phyloP scores from a whole-genome alignment of 1,284 basidiomycete genomes.

The Hemileia vastatrix region DNA sequence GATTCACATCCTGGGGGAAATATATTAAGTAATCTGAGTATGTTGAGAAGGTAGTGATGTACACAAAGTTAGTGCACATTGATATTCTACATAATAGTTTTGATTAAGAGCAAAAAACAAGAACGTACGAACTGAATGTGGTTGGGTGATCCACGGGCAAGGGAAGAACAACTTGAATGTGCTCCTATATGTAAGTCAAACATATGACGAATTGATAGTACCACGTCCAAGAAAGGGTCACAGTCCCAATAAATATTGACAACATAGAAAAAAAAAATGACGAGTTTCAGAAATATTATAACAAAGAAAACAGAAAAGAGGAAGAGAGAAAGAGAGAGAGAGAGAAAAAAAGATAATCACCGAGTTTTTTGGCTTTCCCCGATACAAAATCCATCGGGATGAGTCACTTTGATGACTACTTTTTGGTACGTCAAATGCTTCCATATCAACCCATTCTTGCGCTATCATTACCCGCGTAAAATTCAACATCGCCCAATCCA shows the following conservation, averaged over 20 bases:
- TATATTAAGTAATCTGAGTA: neutral
- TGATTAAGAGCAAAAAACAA: neutral
- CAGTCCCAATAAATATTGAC: neutral
- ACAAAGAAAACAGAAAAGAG: neutral
- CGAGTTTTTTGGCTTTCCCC: constrained; percentile 1
- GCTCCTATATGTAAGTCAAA: neutral
- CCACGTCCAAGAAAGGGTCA: neutral
- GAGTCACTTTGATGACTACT: neutral
- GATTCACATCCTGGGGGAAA: neutral
- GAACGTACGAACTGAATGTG: constrained; percentile 3
- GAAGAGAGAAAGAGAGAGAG: neutral
- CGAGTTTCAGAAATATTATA: neutral
- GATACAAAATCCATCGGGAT: neutral
- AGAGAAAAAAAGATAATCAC: neutral
- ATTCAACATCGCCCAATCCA: neutral
- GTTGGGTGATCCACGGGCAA: constrained; percentile 8
- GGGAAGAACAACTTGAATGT: constrained; percentile 1
- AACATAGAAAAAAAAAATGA: neutral
- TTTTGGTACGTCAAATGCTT: constrained; percentile 23
- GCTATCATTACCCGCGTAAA: constrained; percentile 12
- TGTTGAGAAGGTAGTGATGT: neutral
- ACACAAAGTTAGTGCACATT: neutral
- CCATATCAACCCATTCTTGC: constrained; percentile 29
- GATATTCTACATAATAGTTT: neutral
- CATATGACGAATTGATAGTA: neutral